Evolutionary conservation across 2,329 filamentous ascomycete species (phyloP).

Genomic region (Trichoderma cornu-damae): DNA sequence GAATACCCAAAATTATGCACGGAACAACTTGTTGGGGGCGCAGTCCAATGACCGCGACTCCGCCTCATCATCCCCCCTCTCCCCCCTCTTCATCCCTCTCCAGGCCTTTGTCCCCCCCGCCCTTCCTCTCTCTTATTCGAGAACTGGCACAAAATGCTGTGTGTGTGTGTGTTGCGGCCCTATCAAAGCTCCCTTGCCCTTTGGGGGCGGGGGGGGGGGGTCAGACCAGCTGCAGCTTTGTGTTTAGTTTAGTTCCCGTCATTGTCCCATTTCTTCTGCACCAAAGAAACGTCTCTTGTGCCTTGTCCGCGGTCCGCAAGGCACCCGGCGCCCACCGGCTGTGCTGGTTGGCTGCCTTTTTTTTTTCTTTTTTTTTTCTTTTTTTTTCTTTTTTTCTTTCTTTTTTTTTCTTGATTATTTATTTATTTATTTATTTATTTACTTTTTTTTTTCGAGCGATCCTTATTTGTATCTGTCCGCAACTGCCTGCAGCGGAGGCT

Average conservation of each 20-base stretch:
- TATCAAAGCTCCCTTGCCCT: no score
- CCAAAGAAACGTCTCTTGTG: no score
- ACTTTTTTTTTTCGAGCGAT: not conserved
- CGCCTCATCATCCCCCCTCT: conserved; percentile 2
- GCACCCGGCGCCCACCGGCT: conserved; percentile 18
- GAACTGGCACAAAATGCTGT: no score
- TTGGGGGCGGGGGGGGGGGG: no score
- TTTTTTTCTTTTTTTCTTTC: no score
- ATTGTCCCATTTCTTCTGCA: no score
- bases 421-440: no score
- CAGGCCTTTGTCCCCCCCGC: not conserved
- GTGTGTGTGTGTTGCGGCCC: no score
- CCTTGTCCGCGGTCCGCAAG: conserved; percentile 18
- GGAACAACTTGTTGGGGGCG: not conserved
- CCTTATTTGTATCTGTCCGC: conserved; percentile 8
- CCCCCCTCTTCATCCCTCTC: not conserved
- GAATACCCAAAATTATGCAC: no score
- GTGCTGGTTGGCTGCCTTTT: conserved; percentile 4
- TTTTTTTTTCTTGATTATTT: no score
- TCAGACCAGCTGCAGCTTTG: not conserved
- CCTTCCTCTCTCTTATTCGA: not conserved
- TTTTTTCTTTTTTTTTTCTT: no score
- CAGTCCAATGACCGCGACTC: not conserved
- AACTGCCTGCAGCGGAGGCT: conserved; percentile 31
- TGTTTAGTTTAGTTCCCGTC: not conserved